These are phyloP conservation scores for Eustoma russellianum DNA, from an alignment of 257 asterid genomes.

Conservation along the genomic window DNA sequence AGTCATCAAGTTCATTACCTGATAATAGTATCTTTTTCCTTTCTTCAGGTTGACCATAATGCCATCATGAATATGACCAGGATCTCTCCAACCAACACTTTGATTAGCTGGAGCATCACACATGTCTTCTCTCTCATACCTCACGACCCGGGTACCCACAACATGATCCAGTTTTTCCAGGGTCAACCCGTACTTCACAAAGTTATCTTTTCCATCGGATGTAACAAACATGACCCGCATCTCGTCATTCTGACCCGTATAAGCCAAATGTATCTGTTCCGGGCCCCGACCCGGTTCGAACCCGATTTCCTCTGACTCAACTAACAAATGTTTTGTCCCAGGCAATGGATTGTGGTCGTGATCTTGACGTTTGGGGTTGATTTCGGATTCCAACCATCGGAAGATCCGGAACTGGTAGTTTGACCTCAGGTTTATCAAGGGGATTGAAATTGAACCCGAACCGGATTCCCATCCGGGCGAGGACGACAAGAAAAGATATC, in stretches of 20 bases:
- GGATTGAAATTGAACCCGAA: slow-evolving; percentile 64
- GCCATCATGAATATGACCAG: slow-evolving; percentile 86
- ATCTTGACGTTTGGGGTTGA: slow-evolving; percentile 52
- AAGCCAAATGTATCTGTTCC: slow-evolving; percentile 79
- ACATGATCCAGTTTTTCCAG: slow-evolving; percentile 29
- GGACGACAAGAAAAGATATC: slow-evolving; percentile 63
- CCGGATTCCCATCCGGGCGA: slow-evolving; percentile 66
- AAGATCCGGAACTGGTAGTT: slow-evolving; percentile 83
- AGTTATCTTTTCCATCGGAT: slow-evolving; percentile 52
- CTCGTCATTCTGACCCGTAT: slow-evolving; percentile 67
- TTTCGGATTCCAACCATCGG: slow-evolving; percentile 61
- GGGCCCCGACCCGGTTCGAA: slow-evolving; percentile 63
- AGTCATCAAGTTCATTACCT: too few relatives aligned
- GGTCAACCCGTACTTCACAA: slow-evolving; percentile 57
- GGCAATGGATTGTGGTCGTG: slow-evolving; percentile 86
- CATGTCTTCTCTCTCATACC: slow-evolving; percentile 85
- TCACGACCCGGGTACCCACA: slow-evolving; percentile 34
- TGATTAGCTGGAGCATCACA: slow-evolving; percentile 79
- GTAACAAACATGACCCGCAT: slow-evolving; percentile 97
- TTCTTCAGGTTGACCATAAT: too few relatives aligned
- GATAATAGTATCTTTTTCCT: slow-evolving; percentile 69
- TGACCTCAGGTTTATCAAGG: slow-evolving; percentile 61
- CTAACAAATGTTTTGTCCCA: slow-evolving; percentile 63
- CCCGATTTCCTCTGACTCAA: slow-evolving; percentile 35
- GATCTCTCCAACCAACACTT: slow-evolving; percentile 92